Evolutionary conservation across 1,284 basidiomycete species (phyloP).

Genomic region (Grifola frondosa): DNA sequence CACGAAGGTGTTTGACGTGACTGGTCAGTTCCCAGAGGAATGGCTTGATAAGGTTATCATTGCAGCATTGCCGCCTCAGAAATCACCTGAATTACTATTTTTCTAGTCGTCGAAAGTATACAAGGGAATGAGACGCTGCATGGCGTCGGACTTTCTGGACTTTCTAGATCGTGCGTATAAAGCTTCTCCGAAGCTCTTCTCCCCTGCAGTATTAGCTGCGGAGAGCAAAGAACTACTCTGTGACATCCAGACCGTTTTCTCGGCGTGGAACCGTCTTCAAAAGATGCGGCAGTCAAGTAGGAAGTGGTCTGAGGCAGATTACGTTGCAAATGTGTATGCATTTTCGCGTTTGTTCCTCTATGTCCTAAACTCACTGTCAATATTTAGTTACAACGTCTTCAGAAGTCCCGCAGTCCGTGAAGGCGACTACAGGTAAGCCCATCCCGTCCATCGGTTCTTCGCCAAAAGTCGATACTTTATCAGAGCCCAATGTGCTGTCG

Average conservation of each 20-base stretch:
- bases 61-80: not conserved
- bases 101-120: constrained; percentile 29
- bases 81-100: not conserved
- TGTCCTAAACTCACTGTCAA: constrained; percentile 4
- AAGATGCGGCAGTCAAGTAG: constrained; percentile 44
- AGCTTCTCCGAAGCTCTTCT: constrained; percentile 42
- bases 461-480: not conserved
- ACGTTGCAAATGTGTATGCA: constrained; percentile 51
- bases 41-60: constrained; percentile 29
- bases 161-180: constrained; percentile 42
- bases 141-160: constrained; percentile 33
- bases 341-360: no score
- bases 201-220: constrained; percentile 20
- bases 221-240: constrained; percentile 34
- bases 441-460: not conserved
- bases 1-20: constrained; percentile 27
- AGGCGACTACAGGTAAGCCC: constrained; percentile 43
- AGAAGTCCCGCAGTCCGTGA: constrained; percentile 43
- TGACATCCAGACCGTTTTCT: constrained; percentile 40
- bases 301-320: constrained; percentile 55
- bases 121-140: constrained; percentile 25
- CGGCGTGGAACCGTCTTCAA: constrained; percentile 44
- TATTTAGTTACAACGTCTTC: constrained; percentile 46
- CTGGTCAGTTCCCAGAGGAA: constrained; percentile 24
- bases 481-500: constrained; percentile 49